Conservation (phyloP, 805 yeast genomes). For the Ogataea trehaloabstinens region DNA sequence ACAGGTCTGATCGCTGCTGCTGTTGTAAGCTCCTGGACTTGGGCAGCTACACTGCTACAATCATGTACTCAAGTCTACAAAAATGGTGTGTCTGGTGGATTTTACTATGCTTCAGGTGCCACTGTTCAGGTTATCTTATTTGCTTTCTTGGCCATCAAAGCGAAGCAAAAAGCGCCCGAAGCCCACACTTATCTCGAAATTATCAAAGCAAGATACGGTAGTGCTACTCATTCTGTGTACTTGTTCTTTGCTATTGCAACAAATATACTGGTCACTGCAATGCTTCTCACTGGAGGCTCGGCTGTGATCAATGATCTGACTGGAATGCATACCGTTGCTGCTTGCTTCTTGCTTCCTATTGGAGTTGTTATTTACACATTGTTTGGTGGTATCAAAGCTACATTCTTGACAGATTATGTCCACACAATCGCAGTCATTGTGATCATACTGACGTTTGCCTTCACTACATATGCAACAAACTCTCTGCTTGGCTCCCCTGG, state of each 20-base stretch:
- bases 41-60: constrained; percentile 78
- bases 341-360: constrained; percentile 77
- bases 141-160: constrained; percentile 83
- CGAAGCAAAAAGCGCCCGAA: constrained; percentile 84
- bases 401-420: constrained; percentile 73
- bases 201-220: constrained; percentile 76
- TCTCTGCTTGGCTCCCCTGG: constrained; percentile 77
- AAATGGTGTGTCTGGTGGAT: constrained; percentile 71
- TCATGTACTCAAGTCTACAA: constrained; percentile 77
- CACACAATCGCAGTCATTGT: constrained; percentile 81
- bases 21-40: constrained; percentile 92
- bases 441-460: constrained; percentile 77
- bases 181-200: constrained; percentile 92
- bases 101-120: constrained; percentile 85
- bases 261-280: constrained; percentile 86
- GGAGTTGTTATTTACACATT: constrained; percentile 74
- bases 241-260: constrained; percentile 84
- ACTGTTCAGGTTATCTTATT: constrained; percentile 83
- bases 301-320: constrained; percentile 79
- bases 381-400: constrained; percentile 81
- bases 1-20: constrained; percentile 85
- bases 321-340: constrained; percentile 76
- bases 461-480: constrained; percentile 72
- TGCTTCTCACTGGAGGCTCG: constrained; percentile 88
- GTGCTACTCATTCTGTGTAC: constrained; percentile 64